phyloP scores from a whole-genome alignment of 2,329 filamentous ascomycete genomes.

The Elsinoe batatas region DNA sequence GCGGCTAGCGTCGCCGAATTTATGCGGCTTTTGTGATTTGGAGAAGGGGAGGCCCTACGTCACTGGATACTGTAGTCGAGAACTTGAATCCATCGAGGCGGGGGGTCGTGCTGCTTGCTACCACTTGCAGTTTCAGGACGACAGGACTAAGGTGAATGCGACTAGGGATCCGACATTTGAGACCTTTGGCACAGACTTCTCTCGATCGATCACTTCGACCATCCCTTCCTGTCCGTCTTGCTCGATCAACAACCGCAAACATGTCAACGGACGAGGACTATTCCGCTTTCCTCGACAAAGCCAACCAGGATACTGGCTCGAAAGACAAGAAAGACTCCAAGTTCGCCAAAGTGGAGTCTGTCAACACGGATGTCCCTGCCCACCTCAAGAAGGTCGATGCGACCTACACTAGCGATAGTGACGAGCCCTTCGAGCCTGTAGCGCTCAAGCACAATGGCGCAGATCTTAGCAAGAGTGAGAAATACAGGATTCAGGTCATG shows the following conservation, averaged over 20 bases:
- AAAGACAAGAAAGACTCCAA: constrained; percentile 18
- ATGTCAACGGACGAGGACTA: constrained; percentile 78
- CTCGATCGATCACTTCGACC: background rate
- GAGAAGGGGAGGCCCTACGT: background rate
- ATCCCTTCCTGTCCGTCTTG: background rate
- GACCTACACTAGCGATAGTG: constrained; percentile 71
- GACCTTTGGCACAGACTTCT: no score
- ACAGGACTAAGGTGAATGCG: constrained; percentile 1
- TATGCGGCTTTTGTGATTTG: background rate
- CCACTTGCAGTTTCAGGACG: background rate
- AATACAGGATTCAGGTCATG: background rate
- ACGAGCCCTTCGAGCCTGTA: constrained; percentile 76
- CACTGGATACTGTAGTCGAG: background rate
- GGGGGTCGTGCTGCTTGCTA: background rate
- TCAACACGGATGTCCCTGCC: constrained; percentile 50
- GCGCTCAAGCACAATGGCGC: constrained; percentile 46
- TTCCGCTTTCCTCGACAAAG: constrained; percentile 75
- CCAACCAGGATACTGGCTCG: constrained; percentile 55
- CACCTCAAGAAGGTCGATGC: constrained; percentile 47
- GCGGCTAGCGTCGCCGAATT: background rate
- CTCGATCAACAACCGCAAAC: constrained; percentile 17
- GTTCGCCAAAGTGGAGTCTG: constrained; percentile 30
- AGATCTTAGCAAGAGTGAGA: constrained; percentile 43
- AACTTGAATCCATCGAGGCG: background rate
- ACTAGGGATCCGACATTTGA: background rate